phyloP scores from a whole-genome alignment of 495 filamentous ascomycete species.

The Evernia prunastri region DNA sequence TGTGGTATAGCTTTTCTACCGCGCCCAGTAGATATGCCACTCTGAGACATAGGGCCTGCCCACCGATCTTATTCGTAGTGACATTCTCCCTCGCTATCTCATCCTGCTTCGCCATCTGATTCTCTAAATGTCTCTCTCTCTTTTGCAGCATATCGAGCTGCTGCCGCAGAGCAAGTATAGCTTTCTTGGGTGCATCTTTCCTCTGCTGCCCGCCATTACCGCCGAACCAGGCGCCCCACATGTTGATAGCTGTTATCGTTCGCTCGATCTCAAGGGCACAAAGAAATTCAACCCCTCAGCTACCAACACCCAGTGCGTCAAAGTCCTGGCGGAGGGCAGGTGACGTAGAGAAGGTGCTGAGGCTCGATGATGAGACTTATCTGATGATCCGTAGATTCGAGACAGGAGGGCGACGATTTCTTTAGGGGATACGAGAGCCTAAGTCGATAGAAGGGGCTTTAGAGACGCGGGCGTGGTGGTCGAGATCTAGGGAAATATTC shows the following conservation, averaged over 20 bases:
- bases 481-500: not conserved
- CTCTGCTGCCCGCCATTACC: slow-evolving; percentile 71
- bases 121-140: slow-evolving; percentile 82
- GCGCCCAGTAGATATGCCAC: not conserved
- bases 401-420: not conserved
- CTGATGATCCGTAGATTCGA: not conserved
- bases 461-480: not conserved
- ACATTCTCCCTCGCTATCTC: slow-evolving; percentile 84
- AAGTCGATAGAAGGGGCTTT: not conserved
- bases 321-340: not conserved
- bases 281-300: not conserved
- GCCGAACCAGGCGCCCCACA: slow-evolving; percentile 76
- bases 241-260: slow-evolving; percentile 28
- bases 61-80: slow-evolving; percentile 84
- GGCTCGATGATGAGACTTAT: not conserved
- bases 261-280: not conserved
- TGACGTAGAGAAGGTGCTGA: not conserved
- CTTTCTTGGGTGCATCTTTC: slow-evolving; percentile 94
- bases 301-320: not conserved
- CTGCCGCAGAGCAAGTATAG: slow-evolving; percentile 78
- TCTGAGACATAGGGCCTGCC: slow-evolving; percentile 28
- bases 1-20: not conserved
- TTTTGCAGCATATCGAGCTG: slow-evolving; percentile 98
- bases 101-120: slow-evolving; percentile 91
- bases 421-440: not conserved